Evolutionary conservation across 192 early-diverging fungal species (phyloP), one percentile per base, ranked within the genome.

Genomic region (Coemansia sp.): DNA sequence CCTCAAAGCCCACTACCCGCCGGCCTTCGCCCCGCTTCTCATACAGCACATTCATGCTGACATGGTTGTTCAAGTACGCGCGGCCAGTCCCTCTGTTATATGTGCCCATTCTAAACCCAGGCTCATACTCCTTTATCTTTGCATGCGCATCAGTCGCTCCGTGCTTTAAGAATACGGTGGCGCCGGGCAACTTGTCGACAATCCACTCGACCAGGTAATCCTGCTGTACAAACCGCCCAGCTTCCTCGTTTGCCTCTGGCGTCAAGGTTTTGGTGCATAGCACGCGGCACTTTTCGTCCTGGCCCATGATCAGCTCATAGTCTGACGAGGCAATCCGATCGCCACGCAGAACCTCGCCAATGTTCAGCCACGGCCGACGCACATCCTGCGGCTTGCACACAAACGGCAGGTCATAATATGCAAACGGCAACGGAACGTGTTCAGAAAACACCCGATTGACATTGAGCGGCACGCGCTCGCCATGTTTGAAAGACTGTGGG

Each of bases 361-460:
- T 65, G 65, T 75, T 73, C 21, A 72, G 65, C 69, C 69, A 72
- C 22, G 69, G 69, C 33, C 60, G 62, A 15, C 56, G 23, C 4
- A 70, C 17, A 26, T 38, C 37, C 21, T 48, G 31, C 5, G 77
- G 67, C 15, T 64, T 63, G 58, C 88, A 90, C 8, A 88, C 73
- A 53, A 87, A 85, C 5, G 76, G 72, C 22, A 86, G 63, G 53
- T 85, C 81, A 19, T 75, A 76, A 64, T 86, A 88, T 3, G 85
- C 82, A 56, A 80, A 85, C 4, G 84, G 77, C 27, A 87, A 63
- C 10, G 80, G 84, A 0, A 84, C 85, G 31, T 81, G 80, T 56
- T 85, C 75, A 15, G 88, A 88, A 46, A 80, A 86, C 36, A 84
- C 79, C 43, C 86, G 88, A 58, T 87, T 87, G 2, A 87, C 82